Percentiles rank a stretch among this genome's conserved stretches.
These are phyloP conservation scores for Hemisphaericaspora xylanilytica DNA, from an alignment of 1,139 yeast genomes.

Conservation along the genomic window DNA sequence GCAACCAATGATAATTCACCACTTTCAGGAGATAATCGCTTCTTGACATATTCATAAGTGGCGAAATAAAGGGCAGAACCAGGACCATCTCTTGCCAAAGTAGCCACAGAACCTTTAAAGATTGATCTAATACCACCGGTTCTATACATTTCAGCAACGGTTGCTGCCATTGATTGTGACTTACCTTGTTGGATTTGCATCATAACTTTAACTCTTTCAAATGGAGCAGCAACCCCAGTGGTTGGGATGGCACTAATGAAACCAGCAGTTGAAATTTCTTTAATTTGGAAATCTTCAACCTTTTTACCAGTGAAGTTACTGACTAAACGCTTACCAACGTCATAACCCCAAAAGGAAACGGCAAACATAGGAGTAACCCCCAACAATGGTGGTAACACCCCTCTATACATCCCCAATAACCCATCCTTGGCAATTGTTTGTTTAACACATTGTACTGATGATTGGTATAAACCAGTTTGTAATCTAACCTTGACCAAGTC, in stretches of 20 bases:
- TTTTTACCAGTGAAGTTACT: slow-evolving; percentile 39
- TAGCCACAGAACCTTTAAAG: slow-evolving; percentile 88
- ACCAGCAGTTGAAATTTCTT: slow-evolving; percentile 89
- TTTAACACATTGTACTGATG: slow-evolving; percentile 65
- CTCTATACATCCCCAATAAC: slow-evolving; percentile 75
- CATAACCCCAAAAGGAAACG: slow-evolving; percentile 98
- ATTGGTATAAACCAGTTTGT: slow-evolving; percentile 68
- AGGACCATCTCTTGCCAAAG: slow-evolving; percentile 96
- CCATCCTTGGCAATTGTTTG: slow-evolving; percentile 73
- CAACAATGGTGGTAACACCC: slow-evolving; percentile 82
- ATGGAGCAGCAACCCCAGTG: slow-evolving; percentile 93
- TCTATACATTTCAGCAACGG: slow-evolving; percentile 65
- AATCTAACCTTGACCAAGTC: slow-evolving; percentile 90
- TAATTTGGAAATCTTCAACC: slow-evolving; percentile 51
- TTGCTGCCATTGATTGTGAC: slow-evolving; percentile 53
- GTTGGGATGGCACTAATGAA: slow-evolving; percentile 94
- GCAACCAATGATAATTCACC: slow-evolving; percentile 65
- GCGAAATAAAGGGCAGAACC: slow-evolving; percentile 98
- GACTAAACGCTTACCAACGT: slow-evolving; percentile 80
- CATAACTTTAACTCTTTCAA: slow-evolving; percentile 92
- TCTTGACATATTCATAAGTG: slow-evolving; percentile 82
- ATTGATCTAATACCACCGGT: slow-evolving; percentile 84
- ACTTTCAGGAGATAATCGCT: slow-evolving; percentile 54
- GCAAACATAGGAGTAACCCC: slow-evolving; percentile 99
- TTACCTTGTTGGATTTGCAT: slow-evolving; percentile 73